Evolutionary conservation across 2,329 filamentous ascomycete genomes (phyloP), one percentile per base, ranked within the genome.

Genomic region (Fusarium sp.): DNA sequence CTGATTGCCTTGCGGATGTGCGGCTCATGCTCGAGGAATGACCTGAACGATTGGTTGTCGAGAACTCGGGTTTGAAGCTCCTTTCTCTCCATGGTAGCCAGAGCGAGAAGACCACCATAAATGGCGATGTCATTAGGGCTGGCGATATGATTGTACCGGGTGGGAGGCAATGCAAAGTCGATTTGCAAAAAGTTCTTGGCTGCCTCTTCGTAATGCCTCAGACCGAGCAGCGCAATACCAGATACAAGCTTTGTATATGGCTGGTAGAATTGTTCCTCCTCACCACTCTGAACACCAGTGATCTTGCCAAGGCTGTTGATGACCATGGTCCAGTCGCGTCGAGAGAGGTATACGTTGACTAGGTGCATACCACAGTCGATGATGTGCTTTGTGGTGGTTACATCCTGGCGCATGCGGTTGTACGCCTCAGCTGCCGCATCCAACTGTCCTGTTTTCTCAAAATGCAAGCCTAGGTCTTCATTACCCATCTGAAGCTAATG

Each of bases 1-100:
- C 86, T 86, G 67, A 99, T 90, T 11, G 95, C 94, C 55, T 93
- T 93, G 63, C 95, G 91, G 61, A 99, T 90, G 70, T 98, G 94
- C 4, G 94, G 93, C 76, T 98, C 95, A 1, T 96, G 83, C 74
- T 98, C 95, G 13, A 99, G 84, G 72, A 95, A 97, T 41, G 85
- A 87, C 48, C 95, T 89, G 79, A 99, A 99, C 10, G 83, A 80
- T 31, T 80, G 79, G 71, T 92, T 96, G 33, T 95, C 91, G 1
- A 99, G 84, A 3, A 98, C 92, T 7, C 82, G 81, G 6, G 77
- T 79, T 73, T 95, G 90, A 19, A 99, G 81, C 59, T 92, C 87
- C 8, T 82, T 80, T 43, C 95, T 87, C 57, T 91, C 84, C 90
- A 98, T 96, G 2, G 92, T 93, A 23, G 94, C 94, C 21, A 99